Conservation (phyloP, 192 early-diverging fungal species). For the Phlyctochytrium arcticum region DNA sequence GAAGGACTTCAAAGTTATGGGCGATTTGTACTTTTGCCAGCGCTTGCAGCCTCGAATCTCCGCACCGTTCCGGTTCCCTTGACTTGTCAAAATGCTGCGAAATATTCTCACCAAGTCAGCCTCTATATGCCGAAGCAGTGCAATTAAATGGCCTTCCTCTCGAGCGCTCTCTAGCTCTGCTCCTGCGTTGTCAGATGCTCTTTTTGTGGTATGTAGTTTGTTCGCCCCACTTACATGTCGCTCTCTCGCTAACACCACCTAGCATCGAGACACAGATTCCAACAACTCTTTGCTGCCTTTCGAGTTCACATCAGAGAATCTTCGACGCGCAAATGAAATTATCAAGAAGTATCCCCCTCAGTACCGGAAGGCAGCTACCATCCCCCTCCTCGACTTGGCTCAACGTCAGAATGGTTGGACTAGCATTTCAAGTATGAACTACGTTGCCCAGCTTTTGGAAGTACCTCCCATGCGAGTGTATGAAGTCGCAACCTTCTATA, state of each 20-base stretch:
- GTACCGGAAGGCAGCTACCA: conserved; percentile 97
- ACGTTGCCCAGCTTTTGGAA: conserved; percentile 89
- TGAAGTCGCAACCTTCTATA: conserved; percentile 99
- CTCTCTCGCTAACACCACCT: neutral
- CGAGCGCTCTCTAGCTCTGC: neutral
- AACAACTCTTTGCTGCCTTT: conserved; percentile 76
- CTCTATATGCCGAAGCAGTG: too few species aligned
- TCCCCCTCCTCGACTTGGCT: conserved; percentile 91
- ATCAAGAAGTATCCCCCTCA: conserved; percentile 93
- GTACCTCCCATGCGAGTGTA: conserved; percentile 99
- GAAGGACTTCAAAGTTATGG: neutral
- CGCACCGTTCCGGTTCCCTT: too few species aligned
- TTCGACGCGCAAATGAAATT: conserved; percentile 76
- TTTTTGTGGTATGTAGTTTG: conserved; percentile 4
- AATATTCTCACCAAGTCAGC: too few species aligned
- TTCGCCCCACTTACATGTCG: neutral
- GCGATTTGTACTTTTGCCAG: too few species aligned
- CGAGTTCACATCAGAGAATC: conserved; percentile 78
- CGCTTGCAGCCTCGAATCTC: too few species aligned
- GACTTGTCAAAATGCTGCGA: too few species aligned
- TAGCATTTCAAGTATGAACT: conserved; percentile 93
- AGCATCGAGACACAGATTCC: conserved; percentile 43
- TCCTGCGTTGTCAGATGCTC: neutral
- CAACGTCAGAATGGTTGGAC: conserved; percentile 96
- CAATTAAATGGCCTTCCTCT: neutral